phyloP scores from a whole-genome alignment of 208 protist genomes.

The Balamuthia mandrillaris region DNA sequence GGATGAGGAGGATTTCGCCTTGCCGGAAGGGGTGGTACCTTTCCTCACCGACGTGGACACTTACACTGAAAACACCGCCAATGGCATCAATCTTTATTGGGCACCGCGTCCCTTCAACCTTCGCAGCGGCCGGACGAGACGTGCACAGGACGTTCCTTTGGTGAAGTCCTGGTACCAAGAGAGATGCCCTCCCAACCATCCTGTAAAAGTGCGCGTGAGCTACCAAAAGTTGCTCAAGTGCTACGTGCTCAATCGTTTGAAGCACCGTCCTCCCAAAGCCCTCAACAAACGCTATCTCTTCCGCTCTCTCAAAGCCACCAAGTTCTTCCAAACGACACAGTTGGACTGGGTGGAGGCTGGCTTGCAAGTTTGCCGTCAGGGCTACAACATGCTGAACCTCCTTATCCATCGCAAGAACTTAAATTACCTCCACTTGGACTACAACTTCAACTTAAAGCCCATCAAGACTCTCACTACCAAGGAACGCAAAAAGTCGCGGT shows the following conservation, averaged over 20 bases:
- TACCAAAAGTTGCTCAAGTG: conserved; percentile 99
- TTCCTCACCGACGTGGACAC: conserved; percentile 78
- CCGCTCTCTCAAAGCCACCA: conserved; percentile 87
- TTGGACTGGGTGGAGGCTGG: conserved; percentile 99
- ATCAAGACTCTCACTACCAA: conserved; percentile 99
- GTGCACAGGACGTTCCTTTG: conserved; percentile 96
- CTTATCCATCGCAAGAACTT: conserved; percentile 99
- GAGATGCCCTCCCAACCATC: conserved; percentile 67
- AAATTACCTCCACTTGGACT: conserved; percentile 99
- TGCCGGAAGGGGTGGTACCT: conserved; percentile 73
- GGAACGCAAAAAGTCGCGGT: conserved; percentile 99
- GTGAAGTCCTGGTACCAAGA: conserved; percentile 97
- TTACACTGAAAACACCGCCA: conserved; percentile 88
- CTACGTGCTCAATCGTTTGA: conserved; percentile 96
- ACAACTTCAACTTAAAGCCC: conserved; percentile 99
- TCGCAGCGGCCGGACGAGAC: conserved; percentile 89
- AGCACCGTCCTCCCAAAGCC: conserved; percentile 80
- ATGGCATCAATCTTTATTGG: conserved; percentile 93
- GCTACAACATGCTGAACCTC: conserved; percentile 99
- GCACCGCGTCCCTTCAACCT: conserved; percentile 95
- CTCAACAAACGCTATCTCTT: conserved; percentile 85
- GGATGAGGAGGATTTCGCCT: conserved; percentile 70
- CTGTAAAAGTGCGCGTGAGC: conserved; percentile 93
- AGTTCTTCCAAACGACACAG: conserved; percentile 99
- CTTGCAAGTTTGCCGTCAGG: conserved; percentile 98